phyloP scores from a whole-genome alignment of 2,329 filamentous ascomycete genomes.

The Botrytis paeoniae region DNA sequence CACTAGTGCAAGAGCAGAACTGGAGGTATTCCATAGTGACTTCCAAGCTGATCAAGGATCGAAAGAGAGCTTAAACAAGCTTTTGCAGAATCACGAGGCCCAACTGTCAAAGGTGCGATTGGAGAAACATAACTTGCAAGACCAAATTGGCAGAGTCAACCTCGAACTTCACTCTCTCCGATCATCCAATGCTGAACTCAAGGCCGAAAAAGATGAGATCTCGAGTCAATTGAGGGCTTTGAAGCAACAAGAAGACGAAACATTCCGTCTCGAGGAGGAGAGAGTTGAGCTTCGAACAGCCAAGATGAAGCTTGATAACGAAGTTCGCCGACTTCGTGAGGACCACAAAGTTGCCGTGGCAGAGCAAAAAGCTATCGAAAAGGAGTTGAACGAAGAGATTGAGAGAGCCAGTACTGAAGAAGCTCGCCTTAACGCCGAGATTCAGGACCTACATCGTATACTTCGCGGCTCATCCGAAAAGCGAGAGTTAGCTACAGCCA shows the following conservation, averaged over 20 bases:
- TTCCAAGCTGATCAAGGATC: constrained; percentile 39
- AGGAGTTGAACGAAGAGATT: constrained; percentile 63
- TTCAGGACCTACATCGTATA: constrained; percentile 50
- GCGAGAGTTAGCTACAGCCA: constrained; percentile 48
- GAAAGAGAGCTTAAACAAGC: constrained; percentile 52
- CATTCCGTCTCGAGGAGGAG: constrained; percentile 63
- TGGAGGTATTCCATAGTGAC: constrained; percentile 36
- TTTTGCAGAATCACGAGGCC: constrained; percentile 55
- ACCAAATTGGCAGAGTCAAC: constrained; percentile 57
- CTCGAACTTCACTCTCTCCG: constrained; percentile 59
- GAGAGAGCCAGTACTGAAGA: constrained; percentile 66
- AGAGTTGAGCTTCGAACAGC: constrained; percentile 64
- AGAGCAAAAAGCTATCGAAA: constrained; percentile 58
- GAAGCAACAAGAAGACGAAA: constrained; percentile 56
- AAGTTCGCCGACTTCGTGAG: constrained; percentile 61
- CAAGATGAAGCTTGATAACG: constrained; percentile 66
- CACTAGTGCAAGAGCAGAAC: constrained; percentile 34
- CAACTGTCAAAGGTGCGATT: constrained; percentile 55
- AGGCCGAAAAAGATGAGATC: constrained; percentile 66
- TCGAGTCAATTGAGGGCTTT: constrained; percentile 56
- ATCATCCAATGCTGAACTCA: constrained; percentile 53
- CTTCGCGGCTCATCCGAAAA: constrained; percentile 40
- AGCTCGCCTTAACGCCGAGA: constrained; percentile 55
- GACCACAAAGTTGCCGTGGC: constrained; percentile 58
- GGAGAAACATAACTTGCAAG: constrained; percentile 63